Evolutionary conservation across 1,284 basidiomycete genomes (phyloP), one percentile per base, ranked within the genome.

Genomic region (Marasmius oreades): DNA sequence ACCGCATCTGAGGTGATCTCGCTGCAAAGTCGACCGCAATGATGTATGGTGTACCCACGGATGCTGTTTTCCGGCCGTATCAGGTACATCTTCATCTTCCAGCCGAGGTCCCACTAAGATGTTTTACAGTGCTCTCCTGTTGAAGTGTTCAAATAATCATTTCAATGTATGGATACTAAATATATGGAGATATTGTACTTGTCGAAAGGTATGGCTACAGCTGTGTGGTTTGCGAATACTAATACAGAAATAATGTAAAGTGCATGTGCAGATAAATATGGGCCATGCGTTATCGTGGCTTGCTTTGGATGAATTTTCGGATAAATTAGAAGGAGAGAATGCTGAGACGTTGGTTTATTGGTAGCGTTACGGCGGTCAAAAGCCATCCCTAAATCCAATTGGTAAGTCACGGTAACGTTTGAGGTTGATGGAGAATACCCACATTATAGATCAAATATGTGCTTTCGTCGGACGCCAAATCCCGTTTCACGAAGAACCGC

Each of bases 401-500:
- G 31, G n/a, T 24, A 47, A 31, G n/a, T 14, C 20, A 51, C 37
- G n/a, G 20, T 28, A 47, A 45, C 18, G 10, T n/a, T 22, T 47
- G 18, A 2, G 43, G 23, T 16, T 31, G 47, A 31, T 22, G 31
- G 22, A 34, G 7, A 23, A 55, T 11, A 59, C 64, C 54, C 45
- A 66, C 65, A 20, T 62, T 66, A 26, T 64, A 66, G 11, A 66
- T 11, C 7, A 59, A 37, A 39, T 56, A 66, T 12, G 58, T 66
- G 8, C 5, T 22, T 37, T 64, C 47, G 28, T 66, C 65, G 5
- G 60, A 24, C 5, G 33, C 51, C 23, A 24, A 45, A 4, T 51
- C 51, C n/a, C 61, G 53, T 33, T 60, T 55, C 5, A 48, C 50
- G 34, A 58, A 66, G 52, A 56, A 67, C 8, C 55, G 54, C 18